These are phyloP conservation scores for Neobulgaria alba DNA, from an alignment of 2,329 filamentous ascomycete species.

Conservation along the genomic window DNA sequence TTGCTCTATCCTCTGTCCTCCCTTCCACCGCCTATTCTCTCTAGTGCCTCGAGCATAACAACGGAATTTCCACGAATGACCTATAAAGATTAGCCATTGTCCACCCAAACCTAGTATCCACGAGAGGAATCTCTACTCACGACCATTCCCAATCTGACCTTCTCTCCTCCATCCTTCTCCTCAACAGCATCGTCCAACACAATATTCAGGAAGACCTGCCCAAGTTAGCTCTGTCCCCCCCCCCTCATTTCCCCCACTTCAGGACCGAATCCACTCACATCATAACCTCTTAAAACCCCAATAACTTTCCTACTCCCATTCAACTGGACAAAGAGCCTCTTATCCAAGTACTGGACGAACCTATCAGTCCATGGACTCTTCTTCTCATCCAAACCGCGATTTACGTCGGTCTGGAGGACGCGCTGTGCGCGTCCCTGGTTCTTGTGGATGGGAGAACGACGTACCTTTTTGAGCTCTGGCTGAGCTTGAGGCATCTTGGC, in stretches of 20 bases:
- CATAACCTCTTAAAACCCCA: conserved; percentile 87
- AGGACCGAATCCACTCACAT: conserved; percentile 47
- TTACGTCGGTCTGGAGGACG: background rate
- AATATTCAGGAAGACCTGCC: conserved; percentile 92
- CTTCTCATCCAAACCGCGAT: conserved; percentile 9
- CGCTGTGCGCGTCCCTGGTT: background rate
- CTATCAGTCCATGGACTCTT: conserved; percentile 51
- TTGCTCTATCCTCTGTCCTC: conserved; percentile 36
- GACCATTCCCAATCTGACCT: conserved; percentile 84
- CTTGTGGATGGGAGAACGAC: conserved; percentile 14
- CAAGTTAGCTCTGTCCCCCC: conserved; percentile 16
- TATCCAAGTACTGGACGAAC: conserved; percentile 81
- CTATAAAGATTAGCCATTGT: conserved; percentile 33
- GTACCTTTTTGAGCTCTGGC: conserved; percentile 96
- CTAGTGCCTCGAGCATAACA: conserved; percentile 86
- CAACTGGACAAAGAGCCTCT: conserved; percentile 93
- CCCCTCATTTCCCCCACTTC: background rate
- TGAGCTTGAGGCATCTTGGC: conserved; percentile 88
- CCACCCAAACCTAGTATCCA: background rate
- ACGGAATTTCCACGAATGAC: conserved; percentile 97
- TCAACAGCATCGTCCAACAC: conserved; percentile 95
- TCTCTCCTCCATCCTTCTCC: conserved; percentile 86
- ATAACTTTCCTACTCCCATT: conserved; percentile 98
- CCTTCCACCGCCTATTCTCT: conserved; percentile 54
- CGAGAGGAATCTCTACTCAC: conserved; percentile 42